Conservation (phyloP, 495 filamentous ascomycete species). For the Emericellopsis terricola region DNA sequence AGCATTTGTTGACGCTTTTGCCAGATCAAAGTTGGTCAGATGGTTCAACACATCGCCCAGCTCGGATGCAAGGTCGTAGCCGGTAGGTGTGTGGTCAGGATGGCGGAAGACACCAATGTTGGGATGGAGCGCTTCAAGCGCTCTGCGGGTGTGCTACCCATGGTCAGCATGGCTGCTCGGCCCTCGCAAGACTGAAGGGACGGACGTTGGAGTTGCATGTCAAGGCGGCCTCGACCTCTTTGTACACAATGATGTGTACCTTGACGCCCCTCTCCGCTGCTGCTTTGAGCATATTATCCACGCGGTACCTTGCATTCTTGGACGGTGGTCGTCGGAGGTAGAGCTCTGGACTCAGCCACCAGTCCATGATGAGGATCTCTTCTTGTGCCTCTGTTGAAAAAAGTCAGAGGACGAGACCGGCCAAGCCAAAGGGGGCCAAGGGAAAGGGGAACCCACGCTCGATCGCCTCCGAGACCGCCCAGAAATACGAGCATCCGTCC, state of each 20-base stretch:
- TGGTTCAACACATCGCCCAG: conserved; percentile 19
- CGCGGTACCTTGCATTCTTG: conserved; percentile 64
- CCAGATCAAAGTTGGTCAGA: conserved; percentile 26
- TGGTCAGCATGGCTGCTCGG: not conserved
- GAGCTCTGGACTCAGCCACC: conserved; percentile 84
- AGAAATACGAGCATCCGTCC: conserved; percentile 84
- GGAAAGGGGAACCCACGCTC: conserved; percentile 21
- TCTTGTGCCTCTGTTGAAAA: conserved; percentile 42
- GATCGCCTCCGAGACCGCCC: conserved; percentile 68
- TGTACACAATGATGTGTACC: conserved; percentile 87
- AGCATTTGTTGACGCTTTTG: conserved; percentile 44
- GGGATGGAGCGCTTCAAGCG: conserved; percentile 56
- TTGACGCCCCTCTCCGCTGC: conserved; percentile 79
- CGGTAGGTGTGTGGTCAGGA: conserved; percentile 72
- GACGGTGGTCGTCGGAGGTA: conserved; percentile 78
- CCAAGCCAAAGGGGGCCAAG: not conserved
- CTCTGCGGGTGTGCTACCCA: conserved; percentile 59
- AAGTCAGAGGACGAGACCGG: conserved; percentile 4
- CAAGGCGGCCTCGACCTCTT: conserved; percentile 76
- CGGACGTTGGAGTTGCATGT: conserved; percentile 52
- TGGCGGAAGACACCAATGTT: conserved; percentile 89
- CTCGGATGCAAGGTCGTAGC: conserved; percentile 29
- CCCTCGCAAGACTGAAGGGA: not conserved
- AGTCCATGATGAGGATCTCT: conserved; percentile 86
- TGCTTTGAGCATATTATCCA: conserved; percentile 76